Base-by-base conservation (phyloP, 2,329 filamentous ascomycete species). In the Pleoardoris graminearum region DNA sequence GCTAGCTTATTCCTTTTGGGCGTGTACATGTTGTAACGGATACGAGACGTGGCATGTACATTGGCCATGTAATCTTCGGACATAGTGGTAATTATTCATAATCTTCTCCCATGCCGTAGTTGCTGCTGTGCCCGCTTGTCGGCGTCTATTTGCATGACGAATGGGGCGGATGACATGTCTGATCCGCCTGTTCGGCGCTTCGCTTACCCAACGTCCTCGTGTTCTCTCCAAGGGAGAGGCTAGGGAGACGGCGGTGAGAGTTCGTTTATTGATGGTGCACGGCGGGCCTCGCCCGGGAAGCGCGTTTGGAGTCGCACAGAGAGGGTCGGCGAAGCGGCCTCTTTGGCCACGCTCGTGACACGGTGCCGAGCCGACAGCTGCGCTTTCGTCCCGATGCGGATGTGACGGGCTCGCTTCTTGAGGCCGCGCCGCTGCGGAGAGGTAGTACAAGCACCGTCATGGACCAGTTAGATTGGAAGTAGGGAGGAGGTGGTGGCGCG, bases 351-450 rank as follows among this genome's bases (percentile, higher is more conserved):
- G 48, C 39, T 43, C 17, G 48, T 50, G 48, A n/a, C n/a, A 50
- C 47, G 19, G 16, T 39, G 39, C 38, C 14, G 39, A 32, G 48
- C 21, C 50, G 35, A 48, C 48, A 48, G 44, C 49, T 51, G 54
- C 57, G 49, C 19, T 48, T 52, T 16, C 14, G 29, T 41, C 51
- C 52, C n/a, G 30, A 58, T 42, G n/a, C 2, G 54, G 57, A 48
- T 12, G 48, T 57, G 57, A 56, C 54, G 51, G n/a, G 50, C 37
- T 56, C 49, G 53, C 53, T 56, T 56, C 42, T 33, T 48, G 53
- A 38, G 19, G 49, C 38, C 22, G 41, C 17, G 41, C 3, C 41
- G 41, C 41, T 44, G 41, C 27, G 14, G 36, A 37, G 38, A 37
- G 33, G 54, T 57, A 4, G 21, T 25, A 39, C 54, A 39, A 36